Percentiles rank a stretch among this genome's conserved stretches.
These are phyloP conservation scores for Aureoboletus auriporus DNA, from an alignment of 768 basidiomycete genomes.

Conservation along the genomic window DNA sequence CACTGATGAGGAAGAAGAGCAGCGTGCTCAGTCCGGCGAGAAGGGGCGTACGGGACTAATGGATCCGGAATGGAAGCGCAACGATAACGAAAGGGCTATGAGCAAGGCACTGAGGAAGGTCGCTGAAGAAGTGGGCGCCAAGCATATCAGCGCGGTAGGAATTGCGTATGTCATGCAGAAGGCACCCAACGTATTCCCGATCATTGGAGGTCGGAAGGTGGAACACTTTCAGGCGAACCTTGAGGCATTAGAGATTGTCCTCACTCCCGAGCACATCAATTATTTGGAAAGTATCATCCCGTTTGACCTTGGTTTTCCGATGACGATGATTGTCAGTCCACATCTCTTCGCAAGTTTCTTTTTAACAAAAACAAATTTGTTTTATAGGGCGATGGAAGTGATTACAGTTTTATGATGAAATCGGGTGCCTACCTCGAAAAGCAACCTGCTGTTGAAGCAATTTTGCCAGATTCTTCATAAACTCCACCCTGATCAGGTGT, in stretches of 20 bases:
- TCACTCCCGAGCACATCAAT: constrained; percentile 36
- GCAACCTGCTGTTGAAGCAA: constrained; percentile 9
- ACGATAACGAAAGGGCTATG: constrained; percentile 32
- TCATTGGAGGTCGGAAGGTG: constrained; percentile 41
- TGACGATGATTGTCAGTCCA: constrained; percentile 26
- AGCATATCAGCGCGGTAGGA: constrained; percentile 35
- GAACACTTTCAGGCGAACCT: constrained; percentile 41
- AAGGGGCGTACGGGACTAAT: constrained; percentile 17
- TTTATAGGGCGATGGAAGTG: constrained; percentile 25
- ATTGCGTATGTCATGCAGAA: constrained; percentile 46
- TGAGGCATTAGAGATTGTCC: constrained; percentile 38
- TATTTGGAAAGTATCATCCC: constrained; percentile 35
- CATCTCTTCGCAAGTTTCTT: not conserved
- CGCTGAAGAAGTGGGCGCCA: constrained; percentile 35
- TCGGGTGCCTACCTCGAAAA: constrained; percentile 21
- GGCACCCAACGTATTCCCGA: constrained; percentile 40
- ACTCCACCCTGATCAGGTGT: no score
- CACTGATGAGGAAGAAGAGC: constrained; percentile 29
- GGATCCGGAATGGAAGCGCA: constrained; percentile 32
- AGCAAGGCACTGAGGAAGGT: constrained; percentile 36
- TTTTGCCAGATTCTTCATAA: constrained; percentile 11
- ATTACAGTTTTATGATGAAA: constrained; percentile 13
- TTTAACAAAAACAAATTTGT: not conserved
- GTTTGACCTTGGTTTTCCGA: constrained; percentile 40
- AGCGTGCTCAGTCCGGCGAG: constrained; percentile 17